phyloP scores from a whole-genome alignment of 352 stramenopile genomes.

The Globisporangium parvum region DNA sequence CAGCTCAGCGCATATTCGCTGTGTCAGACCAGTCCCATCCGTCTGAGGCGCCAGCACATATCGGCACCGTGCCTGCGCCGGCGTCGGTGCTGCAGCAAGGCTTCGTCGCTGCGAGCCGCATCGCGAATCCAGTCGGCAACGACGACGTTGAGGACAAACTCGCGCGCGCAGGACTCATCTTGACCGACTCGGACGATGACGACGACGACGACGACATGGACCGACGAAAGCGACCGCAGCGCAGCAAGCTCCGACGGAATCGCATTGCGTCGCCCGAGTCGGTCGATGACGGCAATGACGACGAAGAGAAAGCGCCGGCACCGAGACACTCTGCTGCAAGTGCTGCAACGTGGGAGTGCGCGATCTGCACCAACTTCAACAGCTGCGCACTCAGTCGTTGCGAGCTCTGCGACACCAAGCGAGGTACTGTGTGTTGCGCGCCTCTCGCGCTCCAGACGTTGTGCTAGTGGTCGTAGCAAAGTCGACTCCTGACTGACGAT shows the following conservation, averaged over 20 bases:
- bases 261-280: slow-evolving; percentile 5
- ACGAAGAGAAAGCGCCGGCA: slow-evolving; percentile 4
- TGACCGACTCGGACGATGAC: slow-evolving; percentile 52
- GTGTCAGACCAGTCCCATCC: neutral
- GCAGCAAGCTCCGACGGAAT: slow-evolving; percentile 8
- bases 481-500: neutral
- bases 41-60: neutral
- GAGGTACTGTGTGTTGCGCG: neutral
- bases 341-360: slow-evolving; percentile 20
- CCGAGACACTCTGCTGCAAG: neutral
- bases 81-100: slow-evolving; percentile 4
- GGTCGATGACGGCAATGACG: slow-evolving; percentile 15
- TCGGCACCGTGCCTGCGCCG: neutral
- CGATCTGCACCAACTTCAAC: slow-evolving; percentile 60
- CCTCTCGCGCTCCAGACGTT: neutral
- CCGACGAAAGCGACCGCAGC: slow-evolving; percentile 8
- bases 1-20: too few species aligned
- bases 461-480: neutral
- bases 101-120: slow-evolving; percentile 8
- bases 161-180: slow-evolving; percentile 33
- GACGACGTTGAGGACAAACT: slow-evolving; percentile 39
- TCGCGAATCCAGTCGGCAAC: slow-evolving; percentile 6
- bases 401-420: slow-evolving; percentile 47
- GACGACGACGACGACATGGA: slow-evolving; percentile 3
- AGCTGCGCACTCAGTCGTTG: slow-evolving; percentile 23